Base-by-base conservation (phyloP, 495 filamentous ascomycete species). In the Neurospora sp. region DNA sequence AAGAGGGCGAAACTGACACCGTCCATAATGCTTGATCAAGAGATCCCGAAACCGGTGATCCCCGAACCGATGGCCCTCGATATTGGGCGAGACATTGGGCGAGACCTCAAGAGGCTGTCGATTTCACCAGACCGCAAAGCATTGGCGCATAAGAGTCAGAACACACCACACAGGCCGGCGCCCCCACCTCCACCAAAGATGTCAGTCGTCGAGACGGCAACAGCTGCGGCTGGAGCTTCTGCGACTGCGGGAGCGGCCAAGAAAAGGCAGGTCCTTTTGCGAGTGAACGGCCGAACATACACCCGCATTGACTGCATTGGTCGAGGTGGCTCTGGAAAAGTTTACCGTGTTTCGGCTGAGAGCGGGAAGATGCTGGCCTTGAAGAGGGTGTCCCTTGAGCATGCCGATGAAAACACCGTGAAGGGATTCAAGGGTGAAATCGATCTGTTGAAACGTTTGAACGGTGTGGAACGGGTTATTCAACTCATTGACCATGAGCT, bases 351-450 rank as follows among this genome's bases (percentile, higher is more conserved):
- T 8, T 96, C 97, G 87, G 95, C 96, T 0, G 96, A 98, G 77
- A 98, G 96, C 78, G 93, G 90, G 74, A 96, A 94, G 81, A 92
- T 96, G 78, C 93, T 97, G 77, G 96, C 96, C 1, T 82, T 99
- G 71, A 99, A 99, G 82, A 87, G 93, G 59, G 96, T 98, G 5
- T 93, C 94, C 3, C 86, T 98, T 18, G 93, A 97, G 75, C 92
- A 94, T 72, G 90, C 91, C n/a, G 94, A 97, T 77, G 92, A 95
- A 72, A 80, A 86, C 10, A 91, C 92, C 3, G 88, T 99, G 72
- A 84, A 88, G 72, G 96, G 96, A 1, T 99, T 94, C 83, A 97
- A 97, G 80, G 96, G 96, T 38, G 96, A 99, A 81, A 99, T 99
- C 74, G 96, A 98, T 76, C 84, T 99, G 16, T 85, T 99, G 27